These are phyloP conservation scores for Melastoma malabathricum DNA, from an alignment of 345 rosid genomes.

Conservation along the genomic window DNA sequence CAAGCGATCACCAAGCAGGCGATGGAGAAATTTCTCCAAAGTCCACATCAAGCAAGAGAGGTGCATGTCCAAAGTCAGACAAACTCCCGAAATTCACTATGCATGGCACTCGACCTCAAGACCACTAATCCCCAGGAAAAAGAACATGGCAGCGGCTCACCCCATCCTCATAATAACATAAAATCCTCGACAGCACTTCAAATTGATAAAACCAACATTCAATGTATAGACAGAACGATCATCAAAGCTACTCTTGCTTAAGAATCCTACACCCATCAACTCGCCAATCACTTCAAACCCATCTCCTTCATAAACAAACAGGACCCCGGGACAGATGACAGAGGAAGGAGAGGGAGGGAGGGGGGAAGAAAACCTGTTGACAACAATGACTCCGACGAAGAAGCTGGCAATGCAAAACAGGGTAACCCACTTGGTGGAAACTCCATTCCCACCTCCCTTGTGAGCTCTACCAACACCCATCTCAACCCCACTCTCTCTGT, in stretches of 20 bases:
- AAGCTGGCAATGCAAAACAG: slow-evolving; percentile 63
- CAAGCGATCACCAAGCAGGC: no score
- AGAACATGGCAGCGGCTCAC: no score
- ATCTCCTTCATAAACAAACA: slow-evolving; percentile 24
- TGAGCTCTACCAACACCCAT: slow-evolving; percentile 58
- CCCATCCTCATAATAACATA: no score
- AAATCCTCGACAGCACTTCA: no score
- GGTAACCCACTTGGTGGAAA: slow-evolving; percentile 58
- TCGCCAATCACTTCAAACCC: slow-evolving; percentile 6
- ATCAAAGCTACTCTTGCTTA: background rate
- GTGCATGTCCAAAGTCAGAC: no score
- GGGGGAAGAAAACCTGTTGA: slow-evolving; percentile 37
- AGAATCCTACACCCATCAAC: slow-evolving; percentile 1
- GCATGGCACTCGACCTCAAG: no score
- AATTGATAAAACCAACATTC: no score
- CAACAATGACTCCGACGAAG: slow-evolving; percentile 53
- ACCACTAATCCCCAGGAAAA: no score
- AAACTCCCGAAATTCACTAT: no score
- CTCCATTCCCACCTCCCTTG: slow-evolving; percentile 33
- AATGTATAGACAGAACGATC: no score
- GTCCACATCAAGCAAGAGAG: no score
- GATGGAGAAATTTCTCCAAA: no score
- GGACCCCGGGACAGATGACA: slow-evolving; percentile 2
- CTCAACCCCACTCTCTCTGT: slow-evolving; percentile 1
- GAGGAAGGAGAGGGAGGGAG: slow-evolving; percentile 3